A percentile compares a stretch with the other conserved stretches of the same genome.
phyloP scores from a whole-genome alignment of 2,329 filamentous ascomycete species.

The Pyricularia sp. region DNA sequence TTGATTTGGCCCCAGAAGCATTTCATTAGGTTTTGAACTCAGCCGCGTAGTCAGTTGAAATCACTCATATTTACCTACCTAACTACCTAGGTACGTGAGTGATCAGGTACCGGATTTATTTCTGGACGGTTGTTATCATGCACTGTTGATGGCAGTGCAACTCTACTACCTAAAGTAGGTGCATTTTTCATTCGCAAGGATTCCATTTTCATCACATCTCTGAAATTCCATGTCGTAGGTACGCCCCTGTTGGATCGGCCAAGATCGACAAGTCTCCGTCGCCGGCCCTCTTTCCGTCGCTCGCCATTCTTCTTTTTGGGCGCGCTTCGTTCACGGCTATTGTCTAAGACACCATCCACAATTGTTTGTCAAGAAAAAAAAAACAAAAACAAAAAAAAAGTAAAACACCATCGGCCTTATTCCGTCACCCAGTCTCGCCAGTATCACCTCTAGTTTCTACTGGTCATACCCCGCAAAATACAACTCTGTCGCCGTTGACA shows the following conservation, averaged over 20 bases:
- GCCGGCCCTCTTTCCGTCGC: not conserved
- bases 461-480: not conserved
- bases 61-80: not conserved
- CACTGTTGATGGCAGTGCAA: not conserved
- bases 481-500: not conserved
- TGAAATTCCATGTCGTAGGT: not conserved
- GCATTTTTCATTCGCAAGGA: not conserved
- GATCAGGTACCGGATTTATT: not conserved
- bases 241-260: not conserved
- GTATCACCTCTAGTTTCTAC: not conserved
- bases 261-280: not conserved
- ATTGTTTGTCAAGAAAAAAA: not conserved
- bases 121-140: not conserved
- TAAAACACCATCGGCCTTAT: not conserved
- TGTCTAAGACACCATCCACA: not conserved
- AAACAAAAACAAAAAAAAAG: not conserved
- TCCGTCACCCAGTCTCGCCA: not conserved
- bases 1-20: not conserved
- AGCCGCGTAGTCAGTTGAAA: not conserved
- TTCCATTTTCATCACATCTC: not conserved
- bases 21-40: not conserved
- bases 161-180: not conserved
- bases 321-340: not conserved
- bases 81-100: not conserved
- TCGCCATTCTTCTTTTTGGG: not conserved